Conservation (phyloP, 441 rosid genomes). For the Syzygium malaccense region DNA sequence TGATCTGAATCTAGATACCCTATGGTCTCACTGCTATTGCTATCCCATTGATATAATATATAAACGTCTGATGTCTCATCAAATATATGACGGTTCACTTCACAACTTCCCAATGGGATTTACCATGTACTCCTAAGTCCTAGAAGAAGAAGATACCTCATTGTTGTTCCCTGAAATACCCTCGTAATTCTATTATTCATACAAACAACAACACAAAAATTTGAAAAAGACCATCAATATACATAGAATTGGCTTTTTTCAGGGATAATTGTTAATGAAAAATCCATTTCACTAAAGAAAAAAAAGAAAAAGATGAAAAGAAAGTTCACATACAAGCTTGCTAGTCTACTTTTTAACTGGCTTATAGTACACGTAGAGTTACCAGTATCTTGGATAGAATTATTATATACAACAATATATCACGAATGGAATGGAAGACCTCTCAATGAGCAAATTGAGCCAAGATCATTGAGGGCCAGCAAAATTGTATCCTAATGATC, state of each 20-base stretch:
- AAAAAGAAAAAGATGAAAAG: not conserved
- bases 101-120: no score
- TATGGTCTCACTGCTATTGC: no score
- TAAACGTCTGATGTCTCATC: no score
- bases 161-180: no score
- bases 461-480: not conserved
- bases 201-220: no score
- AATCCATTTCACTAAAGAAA: not conserved
- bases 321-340: not conserved
- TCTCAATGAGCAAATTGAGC: not conserved
- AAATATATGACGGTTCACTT: no score
- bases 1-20: no score
- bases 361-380: not conserved
- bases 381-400: not conserved
- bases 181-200: no score
- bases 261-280: not conserved
- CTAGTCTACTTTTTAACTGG: not conserved
- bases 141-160: no score
- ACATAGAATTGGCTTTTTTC: not conserved
- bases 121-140: no score
- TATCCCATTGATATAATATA: no score
- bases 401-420: not conserved
- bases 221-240: no score
- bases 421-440: not conserved
- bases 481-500: not conserved